Evolutionary conservation across 352 stramenopile genomes (phyloP), one percentile per base, ranked within the genome.

Genomic region (Globisporangium polare): DNA sequence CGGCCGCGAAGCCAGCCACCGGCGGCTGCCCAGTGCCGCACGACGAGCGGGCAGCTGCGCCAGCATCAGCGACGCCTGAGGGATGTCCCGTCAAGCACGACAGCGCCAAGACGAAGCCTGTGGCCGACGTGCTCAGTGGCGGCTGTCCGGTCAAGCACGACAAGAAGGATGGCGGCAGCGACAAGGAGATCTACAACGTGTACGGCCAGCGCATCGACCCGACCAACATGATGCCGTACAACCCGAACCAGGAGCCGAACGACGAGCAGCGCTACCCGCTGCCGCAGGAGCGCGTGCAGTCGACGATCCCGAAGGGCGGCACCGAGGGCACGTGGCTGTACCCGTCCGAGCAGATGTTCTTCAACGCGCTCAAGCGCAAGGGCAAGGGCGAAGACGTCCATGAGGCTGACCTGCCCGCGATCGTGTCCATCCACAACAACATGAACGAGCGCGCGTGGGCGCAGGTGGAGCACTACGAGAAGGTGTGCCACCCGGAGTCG

Each of bases 381-480:
- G 92, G 93, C 52, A 99, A 99, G 78, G 86, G 95, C 62, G 94
- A 97, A n/a, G 94, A 98, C 60, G 96, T 98, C 46, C 89, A 98
- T 62, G 94, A 98, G 57, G 86, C 81, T 33, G 88, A 98, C 60
- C 90, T 99, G 53, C 78, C 74, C n/a, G 87, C 77, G 39, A 98
- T 99, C 17, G 96, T 99, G 29, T 95, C 96, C 20, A 97, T 99
- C 66, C 98, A 99, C 86, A 99, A 99, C 85, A 98, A 98, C 76
- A 99, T 99, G 97, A 99, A 99, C 81, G 98, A 99, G 77, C 90
- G 89, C 41, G 98, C 97, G 5, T 99, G 98, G 98, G 74, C 77
- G 5, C 86, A 98, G 67, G 89, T 99, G 17, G 83, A 98, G 66
- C 86, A 99, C 71, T 99, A 98, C 95, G 98, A 99, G 66, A 86